Percentiles rank a stretch among this genome's conserved stretches.
Evolutionary conservation across 116 monocot species (phyloP).

Genomic region (Dioscorea cayenensis): DNA sequence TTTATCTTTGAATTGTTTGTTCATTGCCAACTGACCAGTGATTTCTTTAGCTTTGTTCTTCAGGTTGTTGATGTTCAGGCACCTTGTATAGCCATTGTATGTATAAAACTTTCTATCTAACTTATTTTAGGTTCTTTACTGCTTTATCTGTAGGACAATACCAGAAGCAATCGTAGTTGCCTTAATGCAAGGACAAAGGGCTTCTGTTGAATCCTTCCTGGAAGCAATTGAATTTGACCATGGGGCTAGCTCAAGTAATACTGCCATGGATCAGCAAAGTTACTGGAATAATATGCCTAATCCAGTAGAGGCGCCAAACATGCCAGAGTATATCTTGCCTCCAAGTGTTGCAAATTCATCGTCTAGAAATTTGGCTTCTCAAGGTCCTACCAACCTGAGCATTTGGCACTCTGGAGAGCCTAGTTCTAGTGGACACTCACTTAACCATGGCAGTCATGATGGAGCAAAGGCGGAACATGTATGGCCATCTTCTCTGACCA

Average conservation of each 20-base stretch:
- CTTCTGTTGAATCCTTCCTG: slow-evolving; percentile 4
- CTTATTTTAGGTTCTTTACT: neutral
- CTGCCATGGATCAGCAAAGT: slow-evolving; percentile 16
- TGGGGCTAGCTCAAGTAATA: slow-evolving; percentile 14
- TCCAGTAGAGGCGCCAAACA: slow-evolving; percentile 27
- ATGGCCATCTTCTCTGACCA: slow-evolving; percentile 24
- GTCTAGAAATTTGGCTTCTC: slow-evolving; percentile 17
- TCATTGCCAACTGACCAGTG: too few species aligned
- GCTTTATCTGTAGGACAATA: too few species aligned
- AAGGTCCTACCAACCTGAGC: slow-evolving; percentile 25
- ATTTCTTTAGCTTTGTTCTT: too few species aligned
- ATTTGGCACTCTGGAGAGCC: slow-evolving; percentile 39
- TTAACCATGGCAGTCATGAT: slow-evolving; percentile 25
- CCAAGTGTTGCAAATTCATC: slow-evolving; percentile 16
- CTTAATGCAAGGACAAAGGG: slow-evolving; percentile 33
- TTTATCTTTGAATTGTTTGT: too few species aligned
- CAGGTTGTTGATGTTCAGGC: neutral
- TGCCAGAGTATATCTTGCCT: slow-evolving; percentile 28
- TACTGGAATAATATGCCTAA: slow-evolving; percentile 29
- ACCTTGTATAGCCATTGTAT: slow-evolving; percentile 2
- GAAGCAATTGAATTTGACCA: slow-evolving; percentile 21
- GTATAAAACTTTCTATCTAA: neutral
- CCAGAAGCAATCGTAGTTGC: neutral
- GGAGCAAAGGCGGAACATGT: slow-evolving; percentile 33
- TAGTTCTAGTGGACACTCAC: slow-evolving; percentile 20